phyloP scores from a whole-genome alignment of 2,329 filamentous ascomycete genomes.

The Fusarium buharicum region DNA sequence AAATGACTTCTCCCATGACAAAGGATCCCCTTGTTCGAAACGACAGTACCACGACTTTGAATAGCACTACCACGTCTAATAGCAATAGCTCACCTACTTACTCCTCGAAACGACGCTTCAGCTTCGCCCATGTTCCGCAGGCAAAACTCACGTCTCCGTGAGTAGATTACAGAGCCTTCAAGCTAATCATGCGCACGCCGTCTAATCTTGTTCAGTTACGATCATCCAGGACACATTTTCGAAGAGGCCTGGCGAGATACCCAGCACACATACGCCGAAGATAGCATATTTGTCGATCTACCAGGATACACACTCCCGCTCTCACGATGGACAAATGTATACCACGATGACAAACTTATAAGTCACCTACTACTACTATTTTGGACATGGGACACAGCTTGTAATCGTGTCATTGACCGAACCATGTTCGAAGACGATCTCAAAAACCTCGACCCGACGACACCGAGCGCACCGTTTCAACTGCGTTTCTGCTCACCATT shows the following conservation, averaged over 20 bases:
- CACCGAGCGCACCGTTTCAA: not conserved
- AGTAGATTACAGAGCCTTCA: not conserved
- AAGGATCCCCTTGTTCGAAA: not conserved
- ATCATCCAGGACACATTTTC: constrained; percentile 1
- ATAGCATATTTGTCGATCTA: constrained; percentile 4
- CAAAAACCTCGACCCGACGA: constrained; percentile 11
- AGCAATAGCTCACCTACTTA: constrained; percentile 5
- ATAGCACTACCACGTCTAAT: constrained; percentile 5
- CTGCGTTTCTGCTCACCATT: constrained; percentile 33
- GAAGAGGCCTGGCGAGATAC: constrained; percentile 12
- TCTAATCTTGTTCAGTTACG: constrained; percentile 7
- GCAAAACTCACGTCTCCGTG: constrained; percentile 20
- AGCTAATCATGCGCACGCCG: too few species aligned
- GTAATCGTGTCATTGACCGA: constrained; percentile 26
- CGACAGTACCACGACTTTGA: constrained; percentile 5
- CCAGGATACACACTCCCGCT: constrained; percentile 18
- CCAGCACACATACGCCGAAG: constrained; percentile 1
- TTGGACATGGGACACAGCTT: constrained; percentile 29
- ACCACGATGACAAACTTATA: constrained; percentile 20
- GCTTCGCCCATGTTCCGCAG: not conserved
- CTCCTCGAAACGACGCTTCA: not conserved
- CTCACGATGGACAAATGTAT: constrained; percentile 26
- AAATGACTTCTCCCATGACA: not conserved
- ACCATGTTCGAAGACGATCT: constrained; percentile 30
- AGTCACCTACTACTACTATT: constrained; percentile 24